phyloP scores from a whole-genome alignment of 2,329 filamentous ascomycete species.

The Pseudophaeomoniella oleicola region DNA sequence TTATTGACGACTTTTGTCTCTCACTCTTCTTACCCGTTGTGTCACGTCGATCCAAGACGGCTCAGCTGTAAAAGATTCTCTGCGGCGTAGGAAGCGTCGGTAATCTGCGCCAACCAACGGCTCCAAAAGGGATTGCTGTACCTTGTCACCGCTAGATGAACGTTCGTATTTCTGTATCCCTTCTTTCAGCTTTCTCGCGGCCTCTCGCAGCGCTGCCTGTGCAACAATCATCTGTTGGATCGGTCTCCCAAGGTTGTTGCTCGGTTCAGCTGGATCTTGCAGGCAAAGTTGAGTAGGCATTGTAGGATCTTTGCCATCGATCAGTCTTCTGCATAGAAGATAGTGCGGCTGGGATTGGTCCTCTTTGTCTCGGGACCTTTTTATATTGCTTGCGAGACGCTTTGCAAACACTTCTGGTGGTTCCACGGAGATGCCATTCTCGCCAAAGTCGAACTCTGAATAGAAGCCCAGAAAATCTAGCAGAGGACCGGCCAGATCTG shows the following conservation, averaged over 20 bases:
- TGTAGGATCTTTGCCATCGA: background rate
- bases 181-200: conserved; percentile 6
- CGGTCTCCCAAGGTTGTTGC: conserved; percentile 41
- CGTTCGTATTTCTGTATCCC: conserved; percentile 8
- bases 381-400: conserved; percentile 6
- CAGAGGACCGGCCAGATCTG: conserved; percentile 26
- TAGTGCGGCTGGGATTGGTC: conserved; percentile 1
- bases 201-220: conserved; percentile 23
- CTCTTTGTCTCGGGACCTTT: conserved; percentile 3
- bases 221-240: conserved; percentile 35
- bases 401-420: conserved; percentile 31
- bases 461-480: conserved; percentile 37
- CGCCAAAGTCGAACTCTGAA: conserved; percentile 28
- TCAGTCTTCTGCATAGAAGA: background rate
- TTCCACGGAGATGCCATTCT: conserved; percentile 34
- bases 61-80: no score
- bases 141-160: background rate
- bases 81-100: conserved; percentile 1
- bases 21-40: background rate
- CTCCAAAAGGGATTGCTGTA: conserved; percentile 4
- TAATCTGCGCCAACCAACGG: conserved; percentile 10
- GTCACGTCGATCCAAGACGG: conserved; percentile 1
- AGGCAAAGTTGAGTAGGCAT: conserved; percentile 33
- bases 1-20: no score
- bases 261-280: conserved; percentile 43